Base-by-base conservation (phyloP, 1,284 basidiomycete genomes). In the Microstroma glucosiphilum region DNA sequence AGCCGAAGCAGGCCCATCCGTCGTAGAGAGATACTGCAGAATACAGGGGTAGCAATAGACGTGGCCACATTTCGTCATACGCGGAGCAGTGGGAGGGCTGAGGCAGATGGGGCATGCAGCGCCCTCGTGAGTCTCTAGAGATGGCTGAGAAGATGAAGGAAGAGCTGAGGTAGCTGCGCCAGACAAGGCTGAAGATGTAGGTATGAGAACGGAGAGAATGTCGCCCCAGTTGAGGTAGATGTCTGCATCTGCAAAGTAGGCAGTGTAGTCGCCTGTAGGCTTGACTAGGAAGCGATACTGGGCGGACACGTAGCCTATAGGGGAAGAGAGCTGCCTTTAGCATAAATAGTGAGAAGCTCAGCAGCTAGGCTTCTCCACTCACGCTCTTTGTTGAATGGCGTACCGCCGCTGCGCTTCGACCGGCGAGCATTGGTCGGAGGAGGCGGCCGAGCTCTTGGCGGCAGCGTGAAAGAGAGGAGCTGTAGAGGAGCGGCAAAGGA, bases 31-130 rank as follows among this genome's bases (percentile, higher is more conserved):
- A 78, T 93, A 96, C 80, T 96, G 94, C n/a, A 79, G 67, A 23
- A 78, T 73, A 68, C 78, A 79, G 8, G 74, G 71, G 54, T 73
- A 79, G 72, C 76, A 80, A 56, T 69, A 80, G 21, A 94, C 92
- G 84, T 96, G 93, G 63, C 92, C 93, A 72, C 92, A 96, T 82
- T 91, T 92, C 56, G 92, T 96, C 90, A 97, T 97, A 56, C 96
- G 84, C 17, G 94, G 91, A 19, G 92, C 91, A 49, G 88, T 87
- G 6, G 93, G 94, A 57, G 90, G 84, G 53, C 89, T 89, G 53
- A 99, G 84, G 81, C 94, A 99, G 68, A 99, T 97, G 2, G 94
- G 96, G 80, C 94, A 98, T 13, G 86, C 87, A 15, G 86, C 87
- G 55, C 85, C 82, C 48, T 86, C 86, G 69, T 89, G 87, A 15